These are phyloP conservation scores for Torulaspora gathmanii DNA, from an alignment of 805 yeast genomes.

Conservation along the genomic window DNA sequence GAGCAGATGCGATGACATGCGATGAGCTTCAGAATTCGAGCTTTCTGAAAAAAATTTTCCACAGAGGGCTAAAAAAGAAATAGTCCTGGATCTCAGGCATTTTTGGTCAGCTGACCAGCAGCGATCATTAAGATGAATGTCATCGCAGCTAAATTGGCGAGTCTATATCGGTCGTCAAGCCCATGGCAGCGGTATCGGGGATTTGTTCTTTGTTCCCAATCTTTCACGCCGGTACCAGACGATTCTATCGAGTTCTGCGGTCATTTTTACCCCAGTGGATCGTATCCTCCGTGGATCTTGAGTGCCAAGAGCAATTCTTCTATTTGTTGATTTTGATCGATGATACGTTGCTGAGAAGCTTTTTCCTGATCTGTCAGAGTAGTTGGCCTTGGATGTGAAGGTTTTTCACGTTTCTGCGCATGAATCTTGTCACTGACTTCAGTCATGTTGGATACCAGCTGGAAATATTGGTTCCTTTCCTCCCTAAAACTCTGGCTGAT, in stretches of 20 bases:
- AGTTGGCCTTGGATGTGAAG: neutral
- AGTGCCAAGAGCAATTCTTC: conserved; percentile 21
- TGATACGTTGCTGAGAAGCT: neutral
- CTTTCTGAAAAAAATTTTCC: neutral
- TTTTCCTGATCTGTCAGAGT: neutral
- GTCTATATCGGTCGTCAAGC: too few species aligned
- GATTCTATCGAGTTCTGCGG: too few species aligned
- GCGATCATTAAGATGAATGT: too few species aligned
- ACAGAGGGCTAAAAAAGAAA: conserved; percentile 4
- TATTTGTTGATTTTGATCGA: conserved; percentile 17
- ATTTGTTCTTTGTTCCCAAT: too few species aligned
- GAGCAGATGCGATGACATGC: conserved; percentile 11
- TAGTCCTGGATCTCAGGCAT: neutral
- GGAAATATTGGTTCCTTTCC: conserved; percentile 7
- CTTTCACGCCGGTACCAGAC: too few species aligned
- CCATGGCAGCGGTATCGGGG: too few species aligned
- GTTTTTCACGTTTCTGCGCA: neutral
- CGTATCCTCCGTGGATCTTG: conserved; percentile 21
- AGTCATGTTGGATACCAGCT: conserved; percentile 3
- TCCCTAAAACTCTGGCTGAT: conserved; percentile 4
- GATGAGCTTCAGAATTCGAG: conserved; percentile 12
- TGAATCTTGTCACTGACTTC: conserved; percentile 4
- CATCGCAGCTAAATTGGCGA: too few species aligned
- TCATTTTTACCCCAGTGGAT: conserved; percentile 4
- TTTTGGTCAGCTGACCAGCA: neutral